Conservation (phyloP, 2,329 filamentous ascomycete species). For the Aspergillus sp. region DNA sequence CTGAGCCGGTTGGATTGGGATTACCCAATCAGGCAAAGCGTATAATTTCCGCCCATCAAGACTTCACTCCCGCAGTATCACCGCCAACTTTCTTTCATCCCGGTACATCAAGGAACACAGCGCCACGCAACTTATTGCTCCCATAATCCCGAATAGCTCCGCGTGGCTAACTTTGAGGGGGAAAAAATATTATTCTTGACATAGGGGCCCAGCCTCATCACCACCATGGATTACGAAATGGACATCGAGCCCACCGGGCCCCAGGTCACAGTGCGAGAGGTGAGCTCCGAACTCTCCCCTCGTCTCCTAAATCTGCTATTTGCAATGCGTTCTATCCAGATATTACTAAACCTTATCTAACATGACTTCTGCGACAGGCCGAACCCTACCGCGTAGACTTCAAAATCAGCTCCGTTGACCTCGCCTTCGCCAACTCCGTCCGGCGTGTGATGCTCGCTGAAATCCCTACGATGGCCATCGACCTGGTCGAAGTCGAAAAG, state of each 20-base stretch:
- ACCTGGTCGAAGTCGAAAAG: constrained; percentile 85
- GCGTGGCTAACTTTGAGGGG: not conserved
- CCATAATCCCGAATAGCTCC: not conserved
- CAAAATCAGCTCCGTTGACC: constrained; percentile 82
- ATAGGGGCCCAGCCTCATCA: constrained; percentile 19
- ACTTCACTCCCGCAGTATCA: constrained; percentile 1
- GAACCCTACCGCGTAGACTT: constrained; percentile 84
- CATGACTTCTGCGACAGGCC: constrained; percentile 48
- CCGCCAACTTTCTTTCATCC: constrained; percentile 3
- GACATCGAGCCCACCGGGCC: constrained; percentile 49
- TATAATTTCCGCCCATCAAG: constrained; percentile 12
- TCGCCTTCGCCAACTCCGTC: constrained; percentile 88
- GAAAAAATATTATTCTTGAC: not conserved
- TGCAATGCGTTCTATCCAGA: not conserved
- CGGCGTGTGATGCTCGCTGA: constrained; percentile 90
- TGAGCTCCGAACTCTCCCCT: constrained; percentile 19
- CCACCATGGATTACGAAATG: constrained; percentile 47
- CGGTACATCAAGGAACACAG: not conserved
- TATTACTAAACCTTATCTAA: not conserved
- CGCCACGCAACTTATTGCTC: not conserved
- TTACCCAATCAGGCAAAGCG: constrained; percentile 25
- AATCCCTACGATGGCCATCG: constrained; percentile 91
- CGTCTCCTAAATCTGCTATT: not conserved
- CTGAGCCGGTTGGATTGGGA: not conserved
- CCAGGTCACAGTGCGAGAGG: constrained; percentile 50